Evolutionary conservation across 2,329 filamentous ascomycete species (phyloP).

Genomic region (Coniochaeta sp.): DNA sequence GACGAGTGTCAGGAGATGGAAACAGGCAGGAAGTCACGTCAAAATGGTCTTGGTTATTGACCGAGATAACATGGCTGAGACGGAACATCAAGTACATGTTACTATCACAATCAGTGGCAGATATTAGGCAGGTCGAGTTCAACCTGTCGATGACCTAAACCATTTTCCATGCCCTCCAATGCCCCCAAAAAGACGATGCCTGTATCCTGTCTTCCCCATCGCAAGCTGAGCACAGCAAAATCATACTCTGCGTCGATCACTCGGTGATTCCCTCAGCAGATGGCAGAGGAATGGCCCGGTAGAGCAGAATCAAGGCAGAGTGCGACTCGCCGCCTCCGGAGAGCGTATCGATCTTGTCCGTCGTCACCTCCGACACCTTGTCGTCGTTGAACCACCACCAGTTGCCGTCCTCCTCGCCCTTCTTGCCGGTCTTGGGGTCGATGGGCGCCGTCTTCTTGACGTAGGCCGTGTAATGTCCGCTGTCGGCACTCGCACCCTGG

Average conservation of each 20-base stretch:
- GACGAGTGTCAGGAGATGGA: not conserved
- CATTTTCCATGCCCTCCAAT: not conserved
- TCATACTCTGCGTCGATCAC: slow-evolving; percentile 6
- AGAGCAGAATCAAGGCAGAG: slow-evolving; percentile 73
- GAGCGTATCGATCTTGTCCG: slow-evolving; percentile 84
- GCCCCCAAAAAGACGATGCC: not conserved
- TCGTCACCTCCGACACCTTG: slow-evolving; percentile 85
- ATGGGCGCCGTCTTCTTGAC: slow-evolving; percentile 80
- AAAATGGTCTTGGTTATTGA: not conserved
- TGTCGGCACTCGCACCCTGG: slow-evolving; percentile 93
- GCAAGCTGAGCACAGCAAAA: not conserved
- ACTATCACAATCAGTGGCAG: not conserved
- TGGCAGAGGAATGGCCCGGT: slow-evolving; percentile 66
- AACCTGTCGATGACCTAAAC: not conserved
- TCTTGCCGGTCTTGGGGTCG: slow-evolving; percentile 69
- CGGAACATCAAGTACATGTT: not conserved
- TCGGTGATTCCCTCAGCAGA: slow-evolving; percentile 37
- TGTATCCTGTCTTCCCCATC: not conserved
- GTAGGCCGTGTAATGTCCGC: slow-evolving; percentile 95
- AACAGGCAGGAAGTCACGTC: no score
- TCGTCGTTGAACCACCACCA: slow-evolving; percentile 99
- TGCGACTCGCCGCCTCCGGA: slow-evolving; percentile 85
- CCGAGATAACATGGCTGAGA: not conserved
- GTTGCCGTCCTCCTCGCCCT: slow-evolving; percentile 77
- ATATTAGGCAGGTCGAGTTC: not conserved